Percentiles rank a stretch among this genome's conserved stretches.
Evolutionary conservation across 129 eudicot species (phyloP).

Genomic region (Dittrichia graveolens): DNA sequence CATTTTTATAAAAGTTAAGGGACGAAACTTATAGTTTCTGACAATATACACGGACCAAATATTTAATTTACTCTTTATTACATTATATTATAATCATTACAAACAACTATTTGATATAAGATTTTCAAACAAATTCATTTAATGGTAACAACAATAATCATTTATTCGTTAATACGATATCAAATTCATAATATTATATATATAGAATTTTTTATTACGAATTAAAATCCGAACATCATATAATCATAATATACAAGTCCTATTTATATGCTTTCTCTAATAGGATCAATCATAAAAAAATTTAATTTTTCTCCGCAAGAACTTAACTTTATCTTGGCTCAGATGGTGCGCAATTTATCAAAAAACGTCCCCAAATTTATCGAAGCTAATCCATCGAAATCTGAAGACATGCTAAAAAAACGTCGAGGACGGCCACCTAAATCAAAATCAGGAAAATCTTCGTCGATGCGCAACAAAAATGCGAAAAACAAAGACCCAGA

Average conservation of each 20-base stretch:
- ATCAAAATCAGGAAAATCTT: conserved; percentile 12
- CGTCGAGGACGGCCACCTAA: conserved; percentile 30
- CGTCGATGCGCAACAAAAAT: neutral
- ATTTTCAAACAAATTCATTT: neutral
- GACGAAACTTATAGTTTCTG: no score
- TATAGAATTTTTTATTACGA: neutral
- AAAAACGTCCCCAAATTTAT: neutral
- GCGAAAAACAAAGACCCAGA: neutral
- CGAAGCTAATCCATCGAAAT: neutral
- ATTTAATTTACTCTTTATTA: no score
- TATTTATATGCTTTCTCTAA: neutral
- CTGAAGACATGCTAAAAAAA: conserved; percentile 25
- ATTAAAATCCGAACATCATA: no score
- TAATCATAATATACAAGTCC: neutral
- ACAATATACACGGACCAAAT: no score
- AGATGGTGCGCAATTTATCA: neutral
- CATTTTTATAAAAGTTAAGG: no score
- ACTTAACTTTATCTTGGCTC: neutral
- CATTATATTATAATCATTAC: no score
- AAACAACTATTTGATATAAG: no score
- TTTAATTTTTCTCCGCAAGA: neutral
- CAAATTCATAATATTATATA: no score
- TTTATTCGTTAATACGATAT: neutral
- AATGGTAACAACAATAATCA: neutral
- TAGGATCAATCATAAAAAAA: neutral